phyloP scores from a whole-genome alignment of 192 early-diverging fungal genomes.

The Backusella psychrophila region DNA sequence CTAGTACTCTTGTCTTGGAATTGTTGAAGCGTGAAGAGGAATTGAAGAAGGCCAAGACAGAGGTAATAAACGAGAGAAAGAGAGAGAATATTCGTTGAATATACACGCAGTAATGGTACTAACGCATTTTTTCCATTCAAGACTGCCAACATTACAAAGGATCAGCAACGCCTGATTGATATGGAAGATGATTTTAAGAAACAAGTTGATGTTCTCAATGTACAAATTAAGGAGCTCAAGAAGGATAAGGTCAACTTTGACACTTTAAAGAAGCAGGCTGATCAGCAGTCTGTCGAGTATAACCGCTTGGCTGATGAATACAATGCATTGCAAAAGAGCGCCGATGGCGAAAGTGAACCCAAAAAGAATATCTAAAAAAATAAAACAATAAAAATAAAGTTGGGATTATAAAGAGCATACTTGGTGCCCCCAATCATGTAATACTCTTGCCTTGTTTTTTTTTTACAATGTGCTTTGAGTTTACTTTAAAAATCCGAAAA shows the following conservation, averaged over 20 bases:
- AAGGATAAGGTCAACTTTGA: slow-evolving; percentile 29
- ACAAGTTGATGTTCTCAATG: slow-evolving; percentile 14
- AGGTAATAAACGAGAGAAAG: neutral
- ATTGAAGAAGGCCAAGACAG: slow-evolving; percentile 15
- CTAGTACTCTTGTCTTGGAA: slow-evolving; percentile 47
- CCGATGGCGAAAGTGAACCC: slow-evolving; percentile 14
- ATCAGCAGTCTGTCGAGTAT: slow-evolving; percentile 27
- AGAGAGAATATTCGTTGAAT: neutral
- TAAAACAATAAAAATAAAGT: neutral
- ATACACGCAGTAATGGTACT: neutral
- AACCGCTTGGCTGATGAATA: slow-evolving; percentile 26
- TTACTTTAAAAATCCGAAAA: neutral
- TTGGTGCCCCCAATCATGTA: too few species aligned
- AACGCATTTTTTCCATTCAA: neutral
- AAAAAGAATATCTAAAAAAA: slow-evolving; percentile 33
- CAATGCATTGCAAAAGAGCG: slow-evolving; percentile 20
- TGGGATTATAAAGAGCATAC: too few species aligned
- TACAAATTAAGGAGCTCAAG: slow-evolving; percentile 27
- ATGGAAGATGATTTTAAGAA: slow-evolving; percentile 21
- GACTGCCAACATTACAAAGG: slow-evolving; percentile 14
- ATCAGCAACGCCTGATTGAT: slow-evolving; percentile 30
- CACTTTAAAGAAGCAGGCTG: slow-evolving; percentile 31
- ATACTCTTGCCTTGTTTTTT: too few species aligned
- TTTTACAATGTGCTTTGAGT: too few species aligned
- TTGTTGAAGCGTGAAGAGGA: slow-evolving; percentile 50